Percentiles rank a stretch among this genome's conserved stretches.
Evolutionary conservation across 2,329 filamentous ascomycete genomes (phyloP).

Genomic region (Phialophora verrucosa): DNA sequence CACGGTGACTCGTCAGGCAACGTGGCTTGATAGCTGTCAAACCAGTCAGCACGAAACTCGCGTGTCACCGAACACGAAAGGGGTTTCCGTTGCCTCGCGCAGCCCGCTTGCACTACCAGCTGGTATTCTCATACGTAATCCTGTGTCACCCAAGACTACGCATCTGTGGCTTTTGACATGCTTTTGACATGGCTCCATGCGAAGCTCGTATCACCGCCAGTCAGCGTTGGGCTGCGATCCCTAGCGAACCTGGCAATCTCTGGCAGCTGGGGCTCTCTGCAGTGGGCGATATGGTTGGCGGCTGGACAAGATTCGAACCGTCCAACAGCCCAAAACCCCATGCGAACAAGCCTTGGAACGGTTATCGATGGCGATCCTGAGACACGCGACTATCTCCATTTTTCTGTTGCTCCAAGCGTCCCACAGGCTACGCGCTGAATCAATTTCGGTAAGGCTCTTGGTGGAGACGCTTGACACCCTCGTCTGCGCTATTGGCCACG

Average conservation of each 20-base stretch:
- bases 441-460: conserved; percentile 34
- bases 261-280: background rate
- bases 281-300: background rate
- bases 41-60: conserved; percentile 19
- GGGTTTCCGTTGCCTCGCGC: conserved; percentile 23
- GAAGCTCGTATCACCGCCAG: conserved; percentile 28
- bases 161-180: background rate
- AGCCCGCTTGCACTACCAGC: conserved; percentile 10
- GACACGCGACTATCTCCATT: conserved; percentile 28
- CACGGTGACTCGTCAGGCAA: conserved; percentile 32
- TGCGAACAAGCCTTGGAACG: conserved; percentile 26
- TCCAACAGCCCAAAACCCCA: conserved; percentile 16
- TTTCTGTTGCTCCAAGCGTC: conserved; percentile 3
- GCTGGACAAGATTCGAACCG: conserved; percentile 13
- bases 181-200: conserved; percentile 19
- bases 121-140: conserved; percentile 36
- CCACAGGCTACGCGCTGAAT: conserved; percentile 18
- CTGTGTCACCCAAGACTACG: conserved; percentile 27
- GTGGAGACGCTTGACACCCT: conserved; percentile 20
- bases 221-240: conserved; percentile 9
- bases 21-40: conserved; percentile 29
- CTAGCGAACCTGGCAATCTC: conserved; percentile 8
- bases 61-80: conserved; percentile 12
- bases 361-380: conserved; percentile 33
- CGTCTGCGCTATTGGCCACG: conserved; percentile 28